Percentiles rank a stretch among this genome's conserved stretches.
Conservation (phyloP, 2,329 filamentous ascomycete species). For the Rasamsonia emersonii region DNA sequence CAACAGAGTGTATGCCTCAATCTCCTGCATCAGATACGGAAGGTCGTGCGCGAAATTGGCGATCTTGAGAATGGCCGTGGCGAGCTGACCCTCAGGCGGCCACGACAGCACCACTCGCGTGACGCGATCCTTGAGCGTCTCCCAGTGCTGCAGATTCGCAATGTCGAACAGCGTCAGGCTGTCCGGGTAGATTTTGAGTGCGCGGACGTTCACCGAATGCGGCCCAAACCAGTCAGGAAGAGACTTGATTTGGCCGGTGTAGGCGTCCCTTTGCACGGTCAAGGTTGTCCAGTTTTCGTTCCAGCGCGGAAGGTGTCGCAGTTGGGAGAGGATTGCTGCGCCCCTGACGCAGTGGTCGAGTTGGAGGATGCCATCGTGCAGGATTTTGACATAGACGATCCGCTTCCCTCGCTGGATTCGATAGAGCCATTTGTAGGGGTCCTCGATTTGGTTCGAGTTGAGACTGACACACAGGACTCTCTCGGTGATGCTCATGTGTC, state of each 20-base stretch:
- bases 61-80: slow-evolving; percentile 1
- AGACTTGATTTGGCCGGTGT: too few relatives aligned
- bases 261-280: too few relatives aligned
- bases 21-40: not conserved
- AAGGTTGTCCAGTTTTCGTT: too few relatives aligned
- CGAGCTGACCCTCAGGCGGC: not conserved
- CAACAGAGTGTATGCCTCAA: not conserved
- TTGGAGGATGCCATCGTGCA: not conserved
- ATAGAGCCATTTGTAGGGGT: not conserved
- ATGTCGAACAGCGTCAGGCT: not conserved
- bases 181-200: not conserved
- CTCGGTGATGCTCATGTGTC: too few relatives aligned
- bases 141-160: not conserved
- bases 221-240: too few relatives aligned
- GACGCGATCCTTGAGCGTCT: not conserved
- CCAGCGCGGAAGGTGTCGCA: not conserved
- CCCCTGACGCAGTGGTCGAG: not conserved
- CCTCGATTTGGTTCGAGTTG: not conserved
- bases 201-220: not conserved
- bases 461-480: too few relatives aligned
- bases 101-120: not conserved
- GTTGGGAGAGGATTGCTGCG: not conserved
- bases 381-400: not conserved
- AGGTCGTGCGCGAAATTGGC: slow-evolving; percentile 2
- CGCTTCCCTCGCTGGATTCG: not conserved